A percentile compares a stretch with the other conserved stretches of the same genome.
These are phyloP conservation scores for Flueggea neowawraea DNA, from an alignment of 441 rosid genomes.

Conservation along the genomic window DNA sequence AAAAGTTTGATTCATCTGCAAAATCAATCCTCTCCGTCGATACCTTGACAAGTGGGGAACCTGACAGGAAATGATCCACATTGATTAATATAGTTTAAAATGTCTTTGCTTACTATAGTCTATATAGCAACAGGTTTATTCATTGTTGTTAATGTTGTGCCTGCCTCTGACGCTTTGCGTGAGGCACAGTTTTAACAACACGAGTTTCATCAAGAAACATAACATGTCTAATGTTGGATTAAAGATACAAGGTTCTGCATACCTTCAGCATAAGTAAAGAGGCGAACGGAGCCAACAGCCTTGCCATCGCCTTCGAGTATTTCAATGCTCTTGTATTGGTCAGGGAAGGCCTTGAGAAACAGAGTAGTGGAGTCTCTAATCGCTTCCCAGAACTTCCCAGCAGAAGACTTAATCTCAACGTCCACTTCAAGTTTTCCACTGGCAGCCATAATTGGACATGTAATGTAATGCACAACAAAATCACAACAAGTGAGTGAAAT, in stretches of 20 bases:
- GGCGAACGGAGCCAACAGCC: slow-evolving; percentile 66
- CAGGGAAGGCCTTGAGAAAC: slow-evolving; percentile 67
- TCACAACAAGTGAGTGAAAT: not conserved
- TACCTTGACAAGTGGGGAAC: slow-evolving; percentile 59
- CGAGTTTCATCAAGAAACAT: too few relatives aligned
- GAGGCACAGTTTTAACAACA: too few relatives aligned
- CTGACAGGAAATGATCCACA: slow-evolving; percentile 20
- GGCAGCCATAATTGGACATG: slow-evolving; percentile 40
- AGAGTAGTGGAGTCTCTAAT: slow-evolving; percentile 61
- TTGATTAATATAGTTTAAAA: not conserved
- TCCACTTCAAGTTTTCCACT: slow-evolving; percentile 64
- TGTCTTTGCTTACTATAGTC: too few relatives aligned
- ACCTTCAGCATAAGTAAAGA: slow-evolving; percentile 62
- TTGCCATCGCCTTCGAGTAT: slow-evolving; percentile 89
- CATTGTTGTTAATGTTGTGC: too few relatives aligned
- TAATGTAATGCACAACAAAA: not conserved
- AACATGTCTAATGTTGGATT: not conserved
- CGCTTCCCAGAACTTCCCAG: slow-evolving; percentile 60
- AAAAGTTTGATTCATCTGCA: slow-evolving; percentile 53
- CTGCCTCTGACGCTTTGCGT: too few relatives aligned
- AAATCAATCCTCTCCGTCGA: slow-evolving; percentile 76
- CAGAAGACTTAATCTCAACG: slow-evolving; percentile 60
- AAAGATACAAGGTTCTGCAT: not conserved
- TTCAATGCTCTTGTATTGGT: slow-evolving; percentile 73
- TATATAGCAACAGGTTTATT: too few relatives aligned